phyloP scores from a whole-genome alignment of 75 land plant species.

The Ceratopteris richardii region DNA sequence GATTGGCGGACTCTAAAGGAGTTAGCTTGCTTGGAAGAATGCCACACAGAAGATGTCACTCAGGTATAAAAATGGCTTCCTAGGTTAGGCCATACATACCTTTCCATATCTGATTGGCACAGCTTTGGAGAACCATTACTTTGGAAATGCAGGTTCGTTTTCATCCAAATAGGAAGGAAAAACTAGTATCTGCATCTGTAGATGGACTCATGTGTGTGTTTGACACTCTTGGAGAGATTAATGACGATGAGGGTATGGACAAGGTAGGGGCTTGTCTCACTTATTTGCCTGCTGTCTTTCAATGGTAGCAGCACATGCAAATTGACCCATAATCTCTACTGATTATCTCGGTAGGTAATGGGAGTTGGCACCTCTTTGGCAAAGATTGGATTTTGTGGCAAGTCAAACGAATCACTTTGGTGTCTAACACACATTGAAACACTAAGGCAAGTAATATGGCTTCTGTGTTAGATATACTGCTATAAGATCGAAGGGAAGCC shows the following conservation, averaged over 20 bases:
- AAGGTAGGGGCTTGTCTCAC: too few relatives aligned
- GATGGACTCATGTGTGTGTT: conserved; percentile 83
- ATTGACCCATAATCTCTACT: too few relatives aligned
- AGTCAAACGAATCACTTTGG: conserved; percentile 53
- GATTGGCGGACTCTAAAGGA: conserved; percentile 81
- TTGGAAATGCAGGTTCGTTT: conserved; percentile 59
- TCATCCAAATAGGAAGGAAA: conserved; percentile 56
- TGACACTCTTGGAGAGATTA: conserved; percentile 58
- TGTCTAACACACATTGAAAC: conserved; percentile 92
- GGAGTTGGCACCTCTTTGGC: conserved; percentile 85
- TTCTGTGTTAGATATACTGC: too few relatives aligned
- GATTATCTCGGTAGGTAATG: too few relatives aligned
- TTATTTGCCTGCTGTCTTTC: too few relatives aligned
- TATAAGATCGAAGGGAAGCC: too few relatives aligned
- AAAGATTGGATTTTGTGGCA: conserved; percentile 74
- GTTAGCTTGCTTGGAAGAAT: conserved; percentile 80
- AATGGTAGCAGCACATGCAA: too few relatives aligned
- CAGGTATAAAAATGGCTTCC: too few relatives aligned
- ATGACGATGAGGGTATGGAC: conserved; percentile 82
- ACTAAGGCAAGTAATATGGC: too few relatives aligned
- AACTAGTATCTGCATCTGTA: conserved; percentile 79
- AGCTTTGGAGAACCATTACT: not conserved
- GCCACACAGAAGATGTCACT: conserved; percentile 93
- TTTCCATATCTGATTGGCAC: too few relatives aligned
- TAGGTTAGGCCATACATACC: too few relatives aligned